phyloP scores from a whole-genome alignment of 2,329 filamentous ascomycete genomes.

The Nemania abortiva region DNA sequence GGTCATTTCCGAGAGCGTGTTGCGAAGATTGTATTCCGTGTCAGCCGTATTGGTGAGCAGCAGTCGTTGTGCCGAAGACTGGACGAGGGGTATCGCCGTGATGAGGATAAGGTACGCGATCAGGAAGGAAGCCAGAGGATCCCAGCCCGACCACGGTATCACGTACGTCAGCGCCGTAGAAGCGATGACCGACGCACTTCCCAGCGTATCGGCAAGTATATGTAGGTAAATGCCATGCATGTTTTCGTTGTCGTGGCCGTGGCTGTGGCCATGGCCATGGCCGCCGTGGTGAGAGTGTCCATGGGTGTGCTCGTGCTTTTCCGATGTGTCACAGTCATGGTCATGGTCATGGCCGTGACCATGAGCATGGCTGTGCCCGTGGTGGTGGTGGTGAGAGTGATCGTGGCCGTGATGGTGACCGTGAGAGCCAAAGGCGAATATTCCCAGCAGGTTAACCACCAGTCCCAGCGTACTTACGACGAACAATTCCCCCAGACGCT shows the following conservation, averaged over 20 bases:
- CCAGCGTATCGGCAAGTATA: conserved; percentile 92
- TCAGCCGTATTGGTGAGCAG: conserved; percentile 87
- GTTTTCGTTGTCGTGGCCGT: conserved; percentile 90
- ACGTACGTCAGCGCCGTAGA: conserved; percentile 90
- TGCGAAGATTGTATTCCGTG: conserved; percentile 88
- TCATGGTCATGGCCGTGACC: conserved; percentile 50
- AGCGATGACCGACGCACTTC: conserved; percentile 92
- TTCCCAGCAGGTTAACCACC: conserved; percentile 90
- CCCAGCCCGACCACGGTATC: conserved; percentile 92
- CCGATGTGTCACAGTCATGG: conserved; percentile 49
- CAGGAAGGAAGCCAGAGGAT: conserved; percentile 91
- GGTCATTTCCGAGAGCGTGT: conserved; percentile 84
- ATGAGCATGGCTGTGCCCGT: conserved; percentile 50
- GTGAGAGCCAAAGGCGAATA: conserved; percentile 83
- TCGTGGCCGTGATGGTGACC: conserved; percentile 65
- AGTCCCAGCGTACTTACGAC: conserved; percentile 89
- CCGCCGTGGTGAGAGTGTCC: conserved; percentile 43
- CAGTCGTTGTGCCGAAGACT: conserved; percentile 83
- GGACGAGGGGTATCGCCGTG: conserved; percentile 90
- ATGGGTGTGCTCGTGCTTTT: conserved; percentile 52
- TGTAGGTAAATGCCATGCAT: conserved; percentile 98
- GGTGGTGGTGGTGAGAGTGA: conserved; percentile 41
- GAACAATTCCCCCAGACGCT: conserved; percentile 86
- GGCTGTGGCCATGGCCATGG: no score
- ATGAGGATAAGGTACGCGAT: conserved; percentile 94